phyloP scores from a whole-genome alignment of 768 basidiomycete genomes.

The Kwoniella sp. region DNA sequence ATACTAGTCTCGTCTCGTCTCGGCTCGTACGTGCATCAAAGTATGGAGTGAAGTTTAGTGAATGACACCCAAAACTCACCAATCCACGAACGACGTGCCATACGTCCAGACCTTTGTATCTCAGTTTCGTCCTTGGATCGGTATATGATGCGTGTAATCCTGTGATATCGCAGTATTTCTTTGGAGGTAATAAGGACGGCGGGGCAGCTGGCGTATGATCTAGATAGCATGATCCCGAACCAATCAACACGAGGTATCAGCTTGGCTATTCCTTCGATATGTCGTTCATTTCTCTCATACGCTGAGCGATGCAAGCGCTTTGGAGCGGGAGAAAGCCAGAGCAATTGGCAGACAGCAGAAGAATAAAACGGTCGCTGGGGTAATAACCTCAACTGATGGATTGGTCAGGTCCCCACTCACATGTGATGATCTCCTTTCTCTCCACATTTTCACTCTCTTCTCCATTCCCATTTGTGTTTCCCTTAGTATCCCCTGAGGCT shows the following conservation, averaged over 20 bases:
- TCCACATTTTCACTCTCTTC: slow-evolving; percentile 15
- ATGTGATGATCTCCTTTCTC: slow-evolving; percentile 51
- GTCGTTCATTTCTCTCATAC: background rate
- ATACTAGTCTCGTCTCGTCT: too few species aligned
- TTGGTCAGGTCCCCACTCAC: too few species aligned
- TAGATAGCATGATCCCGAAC: slow-evolving; percentile 17
- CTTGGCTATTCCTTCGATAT: background rate
- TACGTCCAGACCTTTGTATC: slow-evolving; percentile 57
- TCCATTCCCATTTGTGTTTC: background rate
- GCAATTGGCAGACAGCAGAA: too few species aligned
- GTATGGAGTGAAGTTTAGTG: too few species aligned
- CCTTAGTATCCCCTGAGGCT: background rate
- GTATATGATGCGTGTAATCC: slow-evolving; percentile 57
- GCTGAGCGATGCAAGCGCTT: too few species aligned
- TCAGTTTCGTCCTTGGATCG: slow-evolving; percentile 56
- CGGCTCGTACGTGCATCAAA: too few species aligned
- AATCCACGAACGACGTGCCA: slow-evolving; percentile 55
- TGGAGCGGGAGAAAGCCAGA: too few species aligned
- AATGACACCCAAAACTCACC: too few species aligned
- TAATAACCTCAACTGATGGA: too few species aligned
- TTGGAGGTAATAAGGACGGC: slow-evolving; percentile 56
- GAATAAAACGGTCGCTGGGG: too few species aligned
- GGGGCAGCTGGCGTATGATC: slow-evolving; percentile 56
- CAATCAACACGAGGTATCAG: background rate
- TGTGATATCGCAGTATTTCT: slow-evolving; percentile 60